These are phyloP conservation scores for Trypanosoma conorhini DNA, from an alignment of 208 protist species.

Conservation along the genomic window DNA sequence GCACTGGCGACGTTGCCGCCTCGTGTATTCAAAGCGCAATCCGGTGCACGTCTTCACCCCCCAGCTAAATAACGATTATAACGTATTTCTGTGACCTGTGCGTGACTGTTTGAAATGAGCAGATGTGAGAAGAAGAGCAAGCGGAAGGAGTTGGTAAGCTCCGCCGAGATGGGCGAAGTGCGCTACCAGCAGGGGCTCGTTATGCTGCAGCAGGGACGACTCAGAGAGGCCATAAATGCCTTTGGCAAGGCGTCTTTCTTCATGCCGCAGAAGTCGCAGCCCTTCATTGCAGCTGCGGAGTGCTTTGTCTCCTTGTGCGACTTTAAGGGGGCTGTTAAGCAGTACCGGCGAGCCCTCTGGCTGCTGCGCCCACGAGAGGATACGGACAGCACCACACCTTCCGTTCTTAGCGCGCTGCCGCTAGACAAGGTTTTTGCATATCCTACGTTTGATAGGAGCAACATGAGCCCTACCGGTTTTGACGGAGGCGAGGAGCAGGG, in stretches of 20 bases:
- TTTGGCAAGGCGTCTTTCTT: constrained; percentile 82
- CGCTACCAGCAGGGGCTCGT: constrained; percentile 57
- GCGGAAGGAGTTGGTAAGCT: neutral
- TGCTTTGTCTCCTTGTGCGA: constrained; percentile 84
- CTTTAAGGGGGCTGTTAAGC: constrained; percentile 76
- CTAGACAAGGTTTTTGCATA: neutral
- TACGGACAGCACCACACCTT: neutral
- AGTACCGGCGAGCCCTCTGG: constrained; percentile 82
- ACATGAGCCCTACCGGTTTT: too few species aligned
- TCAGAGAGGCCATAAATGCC: constrained; percentile 57
- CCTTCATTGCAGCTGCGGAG: constrained; percentile 75
- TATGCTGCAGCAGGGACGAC: constrained; percentile 42
- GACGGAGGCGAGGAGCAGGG: neutral
- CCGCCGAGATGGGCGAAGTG: constrained; percentile 27
- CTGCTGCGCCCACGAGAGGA: constrained; percentile 33
- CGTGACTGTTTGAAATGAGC: neutral
- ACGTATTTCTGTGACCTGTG: neutral
- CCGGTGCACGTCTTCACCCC: neutral
- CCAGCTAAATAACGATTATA: too few species aligned
- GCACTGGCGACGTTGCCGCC: neutral
- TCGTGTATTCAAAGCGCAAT: neutral
- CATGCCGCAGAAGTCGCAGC: constrained; percentile 60
- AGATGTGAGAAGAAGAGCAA: neutral
- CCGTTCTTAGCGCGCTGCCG: neutral
- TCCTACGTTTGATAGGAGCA: neutral